Base-by-base conservation (phyloP, 176 grass and related monocot species). In the Ananas comosus region DNA sequence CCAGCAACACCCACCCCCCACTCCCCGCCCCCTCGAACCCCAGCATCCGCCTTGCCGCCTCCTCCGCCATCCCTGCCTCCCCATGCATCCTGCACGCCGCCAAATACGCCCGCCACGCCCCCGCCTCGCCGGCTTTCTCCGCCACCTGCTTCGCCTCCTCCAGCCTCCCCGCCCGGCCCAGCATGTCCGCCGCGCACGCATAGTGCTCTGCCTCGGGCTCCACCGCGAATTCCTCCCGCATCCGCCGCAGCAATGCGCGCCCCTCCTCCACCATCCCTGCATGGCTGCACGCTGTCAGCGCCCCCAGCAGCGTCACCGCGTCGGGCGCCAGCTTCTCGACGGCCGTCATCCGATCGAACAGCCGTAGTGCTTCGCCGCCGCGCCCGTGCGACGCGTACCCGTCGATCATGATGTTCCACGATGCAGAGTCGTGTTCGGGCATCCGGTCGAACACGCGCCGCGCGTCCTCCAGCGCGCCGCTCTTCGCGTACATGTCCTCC, bases 371-470 rank as follows among this genome's bases (percentile, higher is more conserved):
- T 51, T 88, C 85, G 49, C 13, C 49, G 0, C 85, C 89, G 78
- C 13, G 66, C 48, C 89, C 89, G 57, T 88, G 89, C 13, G 79
- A 70, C 42, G 85, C 85, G 70, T 85, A 85, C 7, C 79, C 89
- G 65, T 91, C 76, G 8, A 91, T 91, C 85, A 88, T 88, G 69
- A 91, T 85, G 48, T 91, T 88, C 89, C 85, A 91, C 13, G 82
- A 91, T 50, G 85, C 82, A 12, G 85, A 67, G 13, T 91, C 85
- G 2, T 48, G 61, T 13, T 33, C 73, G 16, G 19, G 16, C 67
- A 67, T 91, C 49, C 75, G 42, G 22, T 74, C 51, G 72, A 91
- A 91, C 22, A 88, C 9, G n/a, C 16, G 27, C 48, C 71, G 59
- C 33, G 89, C 82, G 6, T 85, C 80, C 64, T 83, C 74, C 69